phyloP scores from a whole-genome alignment of 495 filamentous ascomycete genomes.

The Penicillium tannophilum region DNA sequence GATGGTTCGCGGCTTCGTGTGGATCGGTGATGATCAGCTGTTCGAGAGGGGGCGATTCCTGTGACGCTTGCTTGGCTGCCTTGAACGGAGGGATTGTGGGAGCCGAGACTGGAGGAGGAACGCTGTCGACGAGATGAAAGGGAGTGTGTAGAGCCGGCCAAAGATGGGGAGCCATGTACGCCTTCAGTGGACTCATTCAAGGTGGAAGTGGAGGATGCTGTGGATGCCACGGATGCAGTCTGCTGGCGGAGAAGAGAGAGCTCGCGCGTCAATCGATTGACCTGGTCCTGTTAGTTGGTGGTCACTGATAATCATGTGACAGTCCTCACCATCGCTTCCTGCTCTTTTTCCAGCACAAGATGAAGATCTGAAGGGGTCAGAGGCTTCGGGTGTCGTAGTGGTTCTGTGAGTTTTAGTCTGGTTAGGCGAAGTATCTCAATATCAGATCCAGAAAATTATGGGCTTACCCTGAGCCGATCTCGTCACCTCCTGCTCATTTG shows the following conservation, averaged over 20 bases:
- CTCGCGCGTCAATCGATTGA: constrained; percentile 89
- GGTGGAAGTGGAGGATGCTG: constrained; percentile 71
- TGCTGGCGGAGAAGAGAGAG: constrained; percentile 78
- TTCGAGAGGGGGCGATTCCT: constrained; percentile 51
- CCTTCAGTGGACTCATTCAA: constrained; percentile 56
- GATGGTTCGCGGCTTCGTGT: constrained; percentile 46
- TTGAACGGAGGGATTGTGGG: constrained; percentile 50
- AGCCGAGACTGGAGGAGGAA: constrained; percentile 64
- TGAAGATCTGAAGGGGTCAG: constrained; percentile 86
- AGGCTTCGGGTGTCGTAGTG: constrained; percentile 77
- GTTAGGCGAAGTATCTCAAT: not conserved
- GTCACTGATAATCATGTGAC: not conserved
- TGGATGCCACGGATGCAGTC: constrained; percentile 80
- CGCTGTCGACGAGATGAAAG: constrained; percentile 64
- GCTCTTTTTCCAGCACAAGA: constrained; percentile 85
- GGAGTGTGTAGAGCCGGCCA: constrained; percentile 53
- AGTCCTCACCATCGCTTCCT: constrained; percentile 80
- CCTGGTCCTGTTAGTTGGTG: constrained; percentile 49
- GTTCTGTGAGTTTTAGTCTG: constrained; percentile 42
- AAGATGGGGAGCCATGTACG: constrained; percentile 46
- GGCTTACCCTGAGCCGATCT: constrained; percentile 57
- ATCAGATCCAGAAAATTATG: not conserved
- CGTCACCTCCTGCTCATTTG: constrained; percentile 57
- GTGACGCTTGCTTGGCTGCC: constrained; percentile 46
- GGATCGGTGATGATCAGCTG: constrained; percentile 17